Conservation (phyloP, 345 rosid genomes). For the Syzygium oleosum region DNA sequence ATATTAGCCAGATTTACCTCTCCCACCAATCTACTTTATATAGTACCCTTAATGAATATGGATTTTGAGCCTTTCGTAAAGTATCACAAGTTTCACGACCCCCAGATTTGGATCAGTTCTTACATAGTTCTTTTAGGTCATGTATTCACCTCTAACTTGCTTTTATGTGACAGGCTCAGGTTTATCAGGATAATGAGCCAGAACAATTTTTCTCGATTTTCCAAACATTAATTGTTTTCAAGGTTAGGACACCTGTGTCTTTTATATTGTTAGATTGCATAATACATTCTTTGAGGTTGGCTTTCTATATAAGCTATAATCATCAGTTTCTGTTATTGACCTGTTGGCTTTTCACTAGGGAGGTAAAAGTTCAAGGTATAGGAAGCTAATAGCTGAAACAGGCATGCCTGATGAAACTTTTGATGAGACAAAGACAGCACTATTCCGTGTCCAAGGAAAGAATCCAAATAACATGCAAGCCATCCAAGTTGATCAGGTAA, state of each 20-base stretch:
- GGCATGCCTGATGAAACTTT: conserved; percentile 35
- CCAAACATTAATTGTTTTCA: conserved; percentile 40
- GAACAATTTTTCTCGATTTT: conserved; percentile 48
- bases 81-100: not conserved
- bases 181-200: conserved; percentile 61
- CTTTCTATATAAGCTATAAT: not conserved
- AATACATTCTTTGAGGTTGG: not conserved
- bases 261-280: not conserved
- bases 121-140: not conserved
- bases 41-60: not conserved
- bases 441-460: conserved; percentile 72
- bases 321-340: not conserved
- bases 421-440: conserved; percentile 35
- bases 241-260: conserved; percentile 30
- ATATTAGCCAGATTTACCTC: not conserved
- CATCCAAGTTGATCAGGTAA: conserved; percentile 67
- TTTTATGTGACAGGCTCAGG: conserved; percentile 39
- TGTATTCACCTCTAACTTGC: not conserved
- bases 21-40: not conserved
- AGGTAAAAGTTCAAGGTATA: conserved; percentile 51
- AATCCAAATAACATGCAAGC: conserved; percentile 67
- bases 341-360: conserved; percentile 37
- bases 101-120: not conserved
- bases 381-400: conserved; percentile 32
- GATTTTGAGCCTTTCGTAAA: not conserved